A percentile compares a stretch with the other conserved stretches of the same genome.
These are phyloP conservation scores for Ophiostoma perfectum DNA, from an alignment of 2,329 filamentous ascomycete species.

Conservation along the genomic window DNA sequence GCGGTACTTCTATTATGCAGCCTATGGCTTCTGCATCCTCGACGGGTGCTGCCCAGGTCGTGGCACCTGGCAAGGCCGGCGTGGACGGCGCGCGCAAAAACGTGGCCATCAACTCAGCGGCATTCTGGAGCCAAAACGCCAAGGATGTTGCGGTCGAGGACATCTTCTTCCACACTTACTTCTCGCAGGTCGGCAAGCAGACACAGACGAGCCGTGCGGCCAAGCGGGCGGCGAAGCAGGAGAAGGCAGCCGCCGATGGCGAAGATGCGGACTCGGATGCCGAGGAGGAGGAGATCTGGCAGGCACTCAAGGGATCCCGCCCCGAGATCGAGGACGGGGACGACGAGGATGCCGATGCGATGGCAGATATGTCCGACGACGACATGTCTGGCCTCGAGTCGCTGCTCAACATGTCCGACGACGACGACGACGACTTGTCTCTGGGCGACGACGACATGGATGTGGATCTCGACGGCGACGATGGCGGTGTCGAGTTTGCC, in stretches of 20 bases:
- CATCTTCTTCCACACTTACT: slow-evolving; percentile 98
- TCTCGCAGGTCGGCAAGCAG: slow-evolving; percentile 65
- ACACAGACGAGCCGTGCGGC: slow-evolving; percentile 51
- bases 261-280: slow-evolving; percentile 53
- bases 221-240: slow-evolving; percentile 41
- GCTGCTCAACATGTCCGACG: slow-evolving; percentile 27
- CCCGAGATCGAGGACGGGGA: slow-evolving; percentile 43
- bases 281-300: slow-evolving; percentile 36
- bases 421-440: slow-evolving; percentile 36
- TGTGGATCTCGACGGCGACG: slow-evolving; percentile 39
- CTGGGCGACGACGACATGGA: slow-evolving; percentile 37
- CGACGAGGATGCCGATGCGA: slow-evolving; percentile 43
- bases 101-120: slow-evolving; percentile 67
- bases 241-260: slow-evolving; percentile 41
- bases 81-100: slow-evolving; percentile 33
- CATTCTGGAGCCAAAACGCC: slow-evolving; percentile 88
- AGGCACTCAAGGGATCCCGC: slow-evolving; percentile 34
- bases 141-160: slow-evolving; percentile 86
- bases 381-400: slow-evolving; percentile 34
- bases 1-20: slow-evolving; percentile 94
- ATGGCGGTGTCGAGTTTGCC: slow-evolving; percentile 33
- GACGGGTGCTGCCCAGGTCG: slow-evolving; percentile 43
- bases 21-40: slow-evolving; percentile 56
- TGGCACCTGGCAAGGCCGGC: slow-evolving; percentile 49
- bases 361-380: slow-evolving; percentile 29